These are phyloP conservation scores for Uncinocarpus reesii DNA, from an alignment of 2,329 filamentous ascomycete species.

Conservation along the genomic window DNA sequence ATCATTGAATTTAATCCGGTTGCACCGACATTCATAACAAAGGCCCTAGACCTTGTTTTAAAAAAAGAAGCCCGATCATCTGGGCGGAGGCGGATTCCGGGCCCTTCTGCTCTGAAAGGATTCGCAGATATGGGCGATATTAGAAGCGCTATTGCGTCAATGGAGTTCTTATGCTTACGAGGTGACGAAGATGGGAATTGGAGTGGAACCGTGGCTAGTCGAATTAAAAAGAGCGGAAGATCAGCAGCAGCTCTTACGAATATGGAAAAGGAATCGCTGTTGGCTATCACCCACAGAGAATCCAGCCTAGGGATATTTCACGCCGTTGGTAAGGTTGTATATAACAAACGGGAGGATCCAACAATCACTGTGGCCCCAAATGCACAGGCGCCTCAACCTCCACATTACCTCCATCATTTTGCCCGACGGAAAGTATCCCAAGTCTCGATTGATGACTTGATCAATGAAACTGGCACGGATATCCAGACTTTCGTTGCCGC, in stretches of 20 bases:
- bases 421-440: conserved; percentile 54
- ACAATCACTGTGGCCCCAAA: conserved; percentile 29
- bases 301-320: conserved; percentile 90
- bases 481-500: conserved; percentile 81
- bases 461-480: conserved; percentile 89
- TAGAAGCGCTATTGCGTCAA: conserved; percentile 77
- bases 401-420: conserved; percentile 48
- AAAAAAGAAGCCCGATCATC: conserved; percentile 76
- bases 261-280: conserved; percentile 67
- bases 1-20: conserved; percentile 89
- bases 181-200: conserved; percentile 64
- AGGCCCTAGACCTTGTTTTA: conserved; percentile 71
- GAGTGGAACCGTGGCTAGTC: conserved; percentile 62
- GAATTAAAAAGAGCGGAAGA: conserved; percentile 51
- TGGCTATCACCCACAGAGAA: conserved; percentile 75
- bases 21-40: conserved; percentile 72
- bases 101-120: conserved; percentile 64
- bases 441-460: conserved; percentile 62
- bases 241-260: conserved; percentile 48
- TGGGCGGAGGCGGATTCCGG: conserved; percentile 62
- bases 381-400: conserved; percentile 44
- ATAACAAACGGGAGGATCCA: conserved; percentile 73
- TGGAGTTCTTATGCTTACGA: conserved; percentile 85
- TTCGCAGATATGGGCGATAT: conserved; percentile 85
- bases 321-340: conserved; percentile 87